Percentiles rank a stretch among this genome's conserved stretches.
Conservation (phyloP, 345 rosid species). For the Pistacia vera region DNA sequence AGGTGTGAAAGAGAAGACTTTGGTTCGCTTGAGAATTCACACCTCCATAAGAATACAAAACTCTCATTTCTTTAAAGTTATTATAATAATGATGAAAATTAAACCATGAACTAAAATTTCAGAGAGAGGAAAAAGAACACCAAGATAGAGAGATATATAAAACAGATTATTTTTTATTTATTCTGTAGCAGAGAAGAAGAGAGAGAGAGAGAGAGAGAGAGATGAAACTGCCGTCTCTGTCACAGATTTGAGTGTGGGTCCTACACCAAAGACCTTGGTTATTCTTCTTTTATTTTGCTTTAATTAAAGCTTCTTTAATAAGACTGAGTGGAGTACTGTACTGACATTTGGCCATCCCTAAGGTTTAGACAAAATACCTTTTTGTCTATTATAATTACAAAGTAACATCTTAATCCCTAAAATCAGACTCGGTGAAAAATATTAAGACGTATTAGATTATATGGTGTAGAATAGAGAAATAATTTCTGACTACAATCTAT, state of each 20-base stretch:
- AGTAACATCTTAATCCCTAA: too few species aligned
- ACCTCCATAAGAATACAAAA: constrained; percentile 50
- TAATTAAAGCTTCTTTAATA: neutral
- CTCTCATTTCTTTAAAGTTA: constrained; percentile 18
- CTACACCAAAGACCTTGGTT: constrained; percentile 57
- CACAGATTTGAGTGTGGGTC: constrained; percentile 70
- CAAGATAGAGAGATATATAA: constrained; percentile 14
- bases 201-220: constrained; percentile 4
- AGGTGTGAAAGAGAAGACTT: constrained; percentile 86
- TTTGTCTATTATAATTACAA: too few species aligned
- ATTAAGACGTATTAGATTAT: too few species aligned
- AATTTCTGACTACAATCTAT: too few species aligned
- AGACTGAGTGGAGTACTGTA: neutral
- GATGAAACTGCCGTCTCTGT: constrained; percentile 71
- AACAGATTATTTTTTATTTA: neutral
- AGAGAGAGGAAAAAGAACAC: constrained; percentile 13
- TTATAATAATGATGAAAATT: constrained; percentile 9
- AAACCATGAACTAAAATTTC: neutral
- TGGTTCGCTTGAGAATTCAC: constrained; percentile 51
- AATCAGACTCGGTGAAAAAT: too few species aligned
- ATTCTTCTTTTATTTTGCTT: constrained; percentile 7
- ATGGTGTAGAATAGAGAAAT: too few species aligned
- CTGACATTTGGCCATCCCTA: too few species aligned
- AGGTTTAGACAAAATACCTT: too few species aligned
- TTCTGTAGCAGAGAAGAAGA: constrained; percentile 13